Base-by-base conservation (phyloP, 306 rosid genomes). In the Prunus salicina region DNA sequence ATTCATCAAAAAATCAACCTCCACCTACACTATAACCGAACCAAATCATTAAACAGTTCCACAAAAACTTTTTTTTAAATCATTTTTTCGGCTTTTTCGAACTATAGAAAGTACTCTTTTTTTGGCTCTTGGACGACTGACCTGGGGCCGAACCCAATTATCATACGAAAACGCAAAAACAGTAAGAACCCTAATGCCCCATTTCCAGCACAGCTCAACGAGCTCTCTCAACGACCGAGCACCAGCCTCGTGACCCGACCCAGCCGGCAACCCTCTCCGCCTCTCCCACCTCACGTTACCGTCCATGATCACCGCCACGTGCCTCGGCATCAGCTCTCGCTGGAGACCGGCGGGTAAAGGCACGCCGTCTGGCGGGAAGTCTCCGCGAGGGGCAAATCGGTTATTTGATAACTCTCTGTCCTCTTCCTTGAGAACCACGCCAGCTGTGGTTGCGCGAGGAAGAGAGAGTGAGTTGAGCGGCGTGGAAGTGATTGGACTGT, bases 291-390 rank as follows among this genome's bases (percentile, higher is more conserved):
- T 75, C 62, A 83, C 86, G 47, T 93, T 88, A 3, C 96, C 97
- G 28, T 93, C 98, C 93, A 91, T 86, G 6, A 93, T 93, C 55
- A 93, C 84, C 30, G 96, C 98, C 80, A 93, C 97, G 78, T 93
- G 98, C 78, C 80, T 93, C 65, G 95, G 97, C 90, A 93, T 82
- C 79, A 84, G 46, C 67, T 91, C 97, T 69, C 60, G 74, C 43
- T 24, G 60, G 2, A 93, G 91, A 32, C 73, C 89, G 6, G 12
- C 52, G 12, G 91, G 96, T 9, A 88, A 0, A 32, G 82, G 82
- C 76, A 85, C 89, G 1, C 27, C 24, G 19, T 79, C 80, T 24
- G 20, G 4, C 32, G 66, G 46, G 5, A 30, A 69, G 2, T 19
- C 9, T 12, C 41, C 47, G 19, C 16, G 11, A 1, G 53, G 30